Percentiles rank a stretch among this genome's conserved stretches.
Evolutionary conservation across 148 eudicot species (phyloP).

Genomic region (Camellia sinensis): DNA sequence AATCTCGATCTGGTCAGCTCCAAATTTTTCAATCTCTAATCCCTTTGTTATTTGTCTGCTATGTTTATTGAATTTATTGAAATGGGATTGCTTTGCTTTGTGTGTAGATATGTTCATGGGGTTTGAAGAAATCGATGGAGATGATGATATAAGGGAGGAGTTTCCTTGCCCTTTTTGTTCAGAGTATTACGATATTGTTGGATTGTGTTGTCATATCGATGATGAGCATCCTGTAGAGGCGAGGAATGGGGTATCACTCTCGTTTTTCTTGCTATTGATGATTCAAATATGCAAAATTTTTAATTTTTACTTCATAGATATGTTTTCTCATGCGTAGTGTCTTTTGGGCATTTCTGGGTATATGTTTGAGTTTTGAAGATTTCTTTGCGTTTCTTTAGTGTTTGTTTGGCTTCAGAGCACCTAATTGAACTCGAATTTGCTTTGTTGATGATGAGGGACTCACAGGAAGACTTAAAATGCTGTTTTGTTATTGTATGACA

Average conservation of each 20-base stretch:
- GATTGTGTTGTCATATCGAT: conserved; percentile 89
- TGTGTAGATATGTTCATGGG: conserved; percentile 74
- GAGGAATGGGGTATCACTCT: conserved; percentile 70
- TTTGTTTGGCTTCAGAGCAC: not conserved
- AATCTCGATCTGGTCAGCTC: conserved; percentile 69
- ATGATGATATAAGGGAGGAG: conserved; percentile 91
- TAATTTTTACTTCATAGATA: not conserved
- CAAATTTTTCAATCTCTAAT: not conserved
- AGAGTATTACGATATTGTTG: conserved; percentile 80
- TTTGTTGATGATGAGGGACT: not conserved
- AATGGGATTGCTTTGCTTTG: conserved; percentile 9
- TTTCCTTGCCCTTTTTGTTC: conserved; percentile 85
- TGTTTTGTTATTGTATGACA: not conserved
- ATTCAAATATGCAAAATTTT: no score
- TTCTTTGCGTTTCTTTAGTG: not conserved
- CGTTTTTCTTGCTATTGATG: not conserved
- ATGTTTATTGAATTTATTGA: conserved; percentile 11
- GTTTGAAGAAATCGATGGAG: conserved; percentile 79
- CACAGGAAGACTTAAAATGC: not conserved
- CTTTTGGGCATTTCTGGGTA: not conserved
- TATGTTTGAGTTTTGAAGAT: not conserved
- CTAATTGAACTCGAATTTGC: not conserved
- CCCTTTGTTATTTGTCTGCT: not conserved
- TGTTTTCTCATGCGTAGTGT: not conserved
- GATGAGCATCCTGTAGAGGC: conserved; percentile 88